Percentiles rank a stretch among this genome's conserved stretches.
These are phyloP conservation scores for Jacaranda copaia DNA, from an alignment of 257 asterid species.

Conservation along the genomic window DNA sequence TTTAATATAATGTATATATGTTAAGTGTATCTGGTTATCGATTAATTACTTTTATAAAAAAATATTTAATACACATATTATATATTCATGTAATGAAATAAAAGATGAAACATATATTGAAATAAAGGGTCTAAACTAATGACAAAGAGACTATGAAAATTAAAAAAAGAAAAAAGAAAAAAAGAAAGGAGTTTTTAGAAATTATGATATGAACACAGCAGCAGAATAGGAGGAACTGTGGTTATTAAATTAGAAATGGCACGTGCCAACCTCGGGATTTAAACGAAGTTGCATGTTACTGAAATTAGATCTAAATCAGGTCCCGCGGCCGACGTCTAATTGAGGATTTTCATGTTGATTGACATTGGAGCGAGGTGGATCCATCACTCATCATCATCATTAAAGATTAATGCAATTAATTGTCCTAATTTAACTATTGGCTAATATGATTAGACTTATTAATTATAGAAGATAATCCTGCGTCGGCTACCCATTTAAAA, in stretches of 20 bases:
- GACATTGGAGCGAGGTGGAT: conserved; percentile 36
- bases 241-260: conserved; percentile 33
- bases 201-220: background rate
- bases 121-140: no score
- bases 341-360: conserved; percentile 41
- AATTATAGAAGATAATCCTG: conserved; percentile 17
- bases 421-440: no score
- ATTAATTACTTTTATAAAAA: no score
- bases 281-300: conserved; percentile 50
- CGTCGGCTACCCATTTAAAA: background rate
- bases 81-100: no score
- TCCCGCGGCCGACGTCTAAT: conserved; percentile 12
- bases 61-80: no score
- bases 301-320: conserved; percentile 45
- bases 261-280: conserved; percentile 51
- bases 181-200: background rate
- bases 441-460: background rate
- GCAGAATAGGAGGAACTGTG: background rate
- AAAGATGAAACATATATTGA: no score
- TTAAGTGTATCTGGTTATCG: no score
- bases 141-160: background rate
- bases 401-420: background rate
- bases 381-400: conserved; percentile 31
- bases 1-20: no score
- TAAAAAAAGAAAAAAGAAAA: no score